Conservation (phyloP, 768 basidiomycete species). For the Pulveroboletus sp. region DNA sequence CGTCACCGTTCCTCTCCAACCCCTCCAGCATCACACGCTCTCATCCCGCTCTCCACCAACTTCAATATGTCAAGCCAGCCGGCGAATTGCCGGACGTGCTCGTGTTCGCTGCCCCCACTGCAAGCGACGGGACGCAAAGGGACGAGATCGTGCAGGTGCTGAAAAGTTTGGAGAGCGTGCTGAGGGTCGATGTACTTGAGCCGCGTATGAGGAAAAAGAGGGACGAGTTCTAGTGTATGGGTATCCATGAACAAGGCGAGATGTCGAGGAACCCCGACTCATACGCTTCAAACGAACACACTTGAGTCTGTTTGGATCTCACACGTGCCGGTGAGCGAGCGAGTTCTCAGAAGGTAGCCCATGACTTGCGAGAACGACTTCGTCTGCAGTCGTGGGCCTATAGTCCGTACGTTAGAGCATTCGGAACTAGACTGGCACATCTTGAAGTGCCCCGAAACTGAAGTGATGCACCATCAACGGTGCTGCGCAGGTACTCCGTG, state of each 20-base stretch:
- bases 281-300: too few relatives aligned
- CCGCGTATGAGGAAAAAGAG: slow-evolving; percentile 20
- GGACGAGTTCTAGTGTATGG: slow-evolving; percentile 20
- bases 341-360: too few relatives aligned
- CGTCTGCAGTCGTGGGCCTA: too few relatives aligned
- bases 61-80: slow-evolving; percentile 21
- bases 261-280: neutral
- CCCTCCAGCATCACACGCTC: slow-evolving; percentile 18
- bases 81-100: slow-evolving; percentile 23
- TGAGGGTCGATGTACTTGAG: slow-evolving; percentile 23
- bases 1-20: slow-evolving; percentile 21
- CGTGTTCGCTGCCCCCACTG: slow-evolving; percentile 12
- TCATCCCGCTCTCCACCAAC: slow-evolving; percentile 18
- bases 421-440: too few relatives aligned
- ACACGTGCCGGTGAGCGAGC: too few relatives aligned
- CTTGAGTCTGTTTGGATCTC: too few relatives aligned
- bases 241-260: neutral
- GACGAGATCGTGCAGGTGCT: slow-evolving; percentile 15
- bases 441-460: too few relatives aligned
- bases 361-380: too few relatives aligned
- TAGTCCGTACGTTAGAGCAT: too few relatives aligned
- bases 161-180: slow-evolving; percentile 14
- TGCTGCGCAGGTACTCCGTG: too few relatives aligned
- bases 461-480: too few relatives aligned
- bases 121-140: neutral